Base-by-base conservation (phyloP, 1,139 yeast genomes). In the Wickerhamomyces sp. region DNA sequence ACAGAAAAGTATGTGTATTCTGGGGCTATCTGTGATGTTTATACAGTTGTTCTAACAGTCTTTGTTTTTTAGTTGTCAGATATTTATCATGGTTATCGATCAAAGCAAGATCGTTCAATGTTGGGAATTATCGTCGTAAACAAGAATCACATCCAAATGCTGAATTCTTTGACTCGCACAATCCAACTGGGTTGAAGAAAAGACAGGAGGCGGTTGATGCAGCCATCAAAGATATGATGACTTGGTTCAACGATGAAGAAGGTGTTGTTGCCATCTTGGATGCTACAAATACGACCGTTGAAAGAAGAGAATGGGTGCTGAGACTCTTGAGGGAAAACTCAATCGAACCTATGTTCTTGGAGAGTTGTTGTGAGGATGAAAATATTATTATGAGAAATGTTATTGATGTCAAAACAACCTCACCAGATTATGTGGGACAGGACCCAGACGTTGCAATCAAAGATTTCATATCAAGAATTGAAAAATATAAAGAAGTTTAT, bases 201-300 rank as follows among this genome's bases (percentile, higher is more conserved):
- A 75, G 96, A 49, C 74, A 72, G 46, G 78, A 79, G 54, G 94
- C 96, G 0, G 85, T 89, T 32, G 74, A 78, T 41, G 65, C 68
- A 41, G 96, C 97, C 1, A 74, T 88, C 40, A 62, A 69, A n/a
- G 97, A 89, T 57, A 86, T 93, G 87, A 75, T 91, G 77, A 68
- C 75, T 40, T 93, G 98, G 98, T 89, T 88, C 60, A 72, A 73
- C 36, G 79, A 83, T 31, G 90, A 85, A 49, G 76, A 80, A 46
- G 96, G 96, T 7, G 86, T 84, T 36, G 98, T 93, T 39, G 98
- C 96, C 0, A 87, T 93, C 10, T 74, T 91, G 51, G 99, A 93
- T 66, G 98, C 93, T 31, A 84, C 94, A 9, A 86, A 87, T 62
- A 79, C 86, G 39, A 85, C 97, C 6, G 71, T 76, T 52, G 77